Base-by-base conservation (phyloP, 2,329 filamentous ascomycete species). In the Diaporthe ampelina region DNA sequence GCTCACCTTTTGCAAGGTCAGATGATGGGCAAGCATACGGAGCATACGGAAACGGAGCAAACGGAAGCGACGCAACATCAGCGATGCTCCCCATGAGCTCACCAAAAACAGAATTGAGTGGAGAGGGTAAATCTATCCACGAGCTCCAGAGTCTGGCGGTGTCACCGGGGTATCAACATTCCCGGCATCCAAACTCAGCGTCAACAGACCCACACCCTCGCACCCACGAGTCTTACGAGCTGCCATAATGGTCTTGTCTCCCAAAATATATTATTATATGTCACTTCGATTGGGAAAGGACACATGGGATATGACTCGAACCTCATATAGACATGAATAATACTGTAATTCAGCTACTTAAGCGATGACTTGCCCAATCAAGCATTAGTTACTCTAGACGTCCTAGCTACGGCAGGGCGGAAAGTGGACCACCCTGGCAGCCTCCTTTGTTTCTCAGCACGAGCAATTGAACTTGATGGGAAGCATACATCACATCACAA, bases 91-190 rank as follows among this genome's bases (percentile, higher is more conserved):
- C 4, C 35, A 40, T 19, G 17, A 65, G 19, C 26, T 3, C 10
- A 4, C n/a, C 43, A 10, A 50, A 65, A 19, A 35, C n/a, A 17
- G 59, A 65, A 48, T 21, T 65, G 10, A 65, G 59, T 17, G 43
- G 43, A 5, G 59, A 65, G 24, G 26, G 19, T 1, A 50, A 35
- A 21, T 5, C 10, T 8, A 9, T 65, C 5, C 59, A 65, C 19
- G 59, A 50, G 59, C 59, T 65, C 7, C 59, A 65, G 26, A 65
- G 43, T 29, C 19, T 65, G 43, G 21, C 59, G 26, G 8, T 29
- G 4, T 17, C 59, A 6, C 59, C 59, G 6, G 26, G 59, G 11
- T 65, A 65, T 32, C 59, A 63, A 32, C 59, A 15, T 17, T 10
- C 24, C 8, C 40, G 45, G 24, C n/a, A n/a, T 4, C 9, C 59